Conservation (phyloP, 2,329 filamentous ascomycete genomes). For the Lachnellula subtilissima region DNA sequence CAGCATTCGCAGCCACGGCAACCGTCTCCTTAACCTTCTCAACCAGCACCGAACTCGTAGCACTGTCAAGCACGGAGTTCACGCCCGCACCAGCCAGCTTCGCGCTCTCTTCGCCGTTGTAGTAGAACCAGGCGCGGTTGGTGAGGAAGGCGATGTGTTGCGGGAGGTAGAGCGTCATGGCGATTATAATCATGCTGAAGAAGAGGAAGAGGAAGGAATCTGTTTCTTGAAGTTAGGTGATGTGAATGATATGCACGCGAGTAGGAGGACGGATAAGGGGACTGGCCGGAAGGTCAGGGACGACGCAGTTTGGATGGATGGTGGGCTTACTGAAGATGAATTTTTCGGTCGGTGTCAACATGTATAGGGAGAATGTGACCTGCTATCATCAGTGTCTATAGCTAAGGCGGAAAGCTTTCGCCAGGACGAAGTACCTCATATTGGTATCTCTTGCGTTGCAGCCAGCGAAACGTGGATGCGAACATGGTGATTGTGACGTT, state of each 20-base stretch:
- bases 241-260: background rate
- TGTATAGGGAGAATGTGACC: slow-evolving; percentile 94
- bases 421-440: slow-evolving; percentile 55
- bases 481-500: slow-evolving; percentile 28
- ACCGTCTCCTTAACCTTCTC: slow-evolving; percentile 26
- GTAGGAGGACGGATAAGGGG: background rate
- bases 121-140: slow-evolving; percentile 90
- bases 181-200: slow-evolving; percentile 78
- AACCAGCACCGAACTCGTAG: slow-evolving; percentile 16
- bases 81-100: slow-evolving; percentile 14
- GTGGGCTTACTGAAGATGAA: slow-evolving; percentile 82
- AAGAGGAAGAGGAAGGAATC: slow-evolving; percentile 91
- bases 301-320: background rate
- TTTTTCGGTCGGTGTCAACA: slow-evolving; percentile 94
- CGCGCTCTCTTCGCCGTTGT: slow-evolving; percentile 68
- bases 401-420: background rate
- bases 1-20: slow-evolving; percentile 8
- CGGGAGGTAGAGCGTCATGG: slow-evolving; percentile 86
- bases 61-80: slow-evolving; percentile 19
- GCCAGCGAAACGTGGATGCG: slow-evolving; percentile 64
- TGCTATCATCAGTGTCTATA: slow-evolving; percentile 74
- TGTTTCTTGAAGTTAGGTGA: slow-evolving; percentile 35
- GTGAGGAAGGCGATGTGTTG: slow-evolving; percentile 81
- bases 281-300: background rate
- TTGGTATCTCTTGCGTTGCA: slow-evolving; percentile 94